Base-by-base conservation (phyloP, 108 stramenopile species). In the Cyclotella kingstonii region DNA sequence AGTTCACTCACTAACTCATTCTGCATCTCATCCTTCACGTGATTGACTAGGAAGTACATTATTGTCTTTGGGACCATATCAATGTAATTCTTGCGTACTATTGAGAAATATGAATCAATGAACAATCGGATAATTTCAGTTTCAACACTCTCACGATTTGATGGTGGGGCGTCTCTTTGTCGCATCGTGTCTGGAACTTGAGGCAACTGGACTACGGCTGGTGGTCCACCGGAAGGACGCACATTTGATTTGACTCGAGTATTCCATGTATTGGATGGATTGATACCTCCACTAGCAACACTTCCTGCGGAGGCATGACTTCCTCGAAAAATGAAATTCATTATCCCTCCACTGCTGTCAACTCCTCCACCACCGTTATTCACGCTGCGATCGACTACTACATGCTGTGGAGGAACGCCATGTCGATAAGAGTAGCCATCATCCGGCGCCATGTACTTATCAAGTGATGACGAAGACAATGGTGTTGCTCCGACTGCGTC, bases 11-110 rank as follows among this genome's bases (percentile, higher is more conserved):
- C 97, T 33, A 99, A 81, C 77, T 97, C 94, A 67, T 97, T 96
- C 66, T 96, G 97, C 54, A 99, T 64, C 26, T 85, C 87, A 58
- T 94, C 96, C 60, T 88, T 85, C 52, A 90, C 91, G 42, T 98
- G 91, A 63, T 97, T 97, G 25, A 99, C 97, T 25, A 99, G 71
- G 61, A 97, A 98, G 78, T 88, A 94, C 98, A 99, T 99, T 81
- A 99, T 92, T 4, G 96, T 97, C 76, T 99, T 98, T 17, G 97
- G 97, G 21, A 98, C 97, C 84, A 97, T 77, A 56, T 97, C 97
- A 74, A 93, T 89, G 65, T 95, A 96, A 54, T 88, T 97, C 80
- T 98, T 99, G 29, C 96, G 81, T 0, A 97, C 96, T 39, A 99
- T 94, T 60, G 78, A 82, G 63, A 98, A 98, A 80, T 98, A 98